A percentile compares a stretch with the other conserved stretches of the same genome.
These are phyloP conservation scores for Pyrenula massariospora DNA, from an alignment of 495 filamentous ascomycete genomes.

Conservation along the genomic window DNA sequence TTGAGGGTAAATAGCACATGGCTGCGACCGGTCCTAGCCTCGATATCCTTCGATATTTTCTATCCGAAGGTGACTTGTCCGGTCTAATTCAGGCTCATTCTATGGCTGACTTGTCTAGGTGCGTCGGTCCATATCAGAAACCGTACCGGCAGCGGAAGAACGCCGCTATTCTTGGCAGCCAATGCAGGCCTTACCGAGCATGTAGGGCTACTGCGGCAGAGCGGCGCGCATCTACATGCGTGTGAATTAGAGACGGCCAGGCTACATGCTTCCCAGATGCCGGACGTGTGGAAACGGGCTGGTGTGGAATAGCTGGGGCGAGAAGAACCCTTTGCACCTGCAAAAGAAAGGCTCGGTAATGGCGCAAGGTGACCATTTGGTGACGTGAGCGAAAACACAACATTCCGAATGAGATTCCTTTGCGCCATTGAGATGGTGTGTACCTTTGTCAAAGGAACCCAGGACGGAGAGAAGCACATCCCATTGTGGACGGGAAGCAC, in stretches of 20 bases:
- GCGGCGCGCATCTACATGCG: slow-evolving; percentile 59
- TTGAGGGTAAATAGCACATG: slow-evolving; percentile 38
- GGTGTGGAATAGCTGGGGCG: slow-evolving; percentile 28
- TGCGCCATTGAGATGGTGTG: slow-evolving; percentile 36
- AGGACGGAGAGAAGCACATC: slow-evolving; percentile 12
- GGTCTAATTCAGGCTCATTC: not conserved
- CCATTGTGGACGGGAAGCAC: too few relatives aligned
- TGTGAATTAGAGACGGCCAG: slow-evolving; percentile 44
- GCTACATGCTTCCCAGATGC: slow-evolving; percentile 29
- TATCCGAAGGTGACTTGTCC: slow-evolving; percentile 29
- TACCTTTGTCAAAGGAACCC: slow-evolving; percentile 13
- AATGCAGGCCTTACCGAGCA: slow-evolving; percentile 49
- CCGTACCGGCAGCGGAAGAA: slow-evolving; percentile 49
- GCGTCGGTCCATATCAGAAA: slow-evolving; percentile 84
- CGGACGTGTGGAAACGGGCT: slow-evolving; percentile 34
- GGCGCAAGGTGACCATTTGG: too few relatives aligned
- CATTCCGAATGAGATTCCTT: too few relatives aligned
- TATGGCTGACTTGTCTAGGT: slow-evolving; percentile 22
- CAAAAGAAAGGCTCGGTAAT: too few relatives aligned
- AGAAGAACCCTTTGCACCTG: too few relatives aligned
- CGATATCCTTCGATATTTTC: slow-evolving; percentile 57
- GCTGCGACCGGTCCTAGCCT: slow-evolving; percentile 47
- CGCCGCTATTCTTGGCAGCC: slow-evolving; percentile 69
- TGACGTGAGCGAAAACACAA: too few relatives aligned
- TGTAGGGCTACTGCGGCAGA: slow-evolving; percentile 52